Evolutionary conservation across 2,329 filamentous ascomycete genomes (phyloP).

Genomic region (Neofusicoccum parvum): DNA sequence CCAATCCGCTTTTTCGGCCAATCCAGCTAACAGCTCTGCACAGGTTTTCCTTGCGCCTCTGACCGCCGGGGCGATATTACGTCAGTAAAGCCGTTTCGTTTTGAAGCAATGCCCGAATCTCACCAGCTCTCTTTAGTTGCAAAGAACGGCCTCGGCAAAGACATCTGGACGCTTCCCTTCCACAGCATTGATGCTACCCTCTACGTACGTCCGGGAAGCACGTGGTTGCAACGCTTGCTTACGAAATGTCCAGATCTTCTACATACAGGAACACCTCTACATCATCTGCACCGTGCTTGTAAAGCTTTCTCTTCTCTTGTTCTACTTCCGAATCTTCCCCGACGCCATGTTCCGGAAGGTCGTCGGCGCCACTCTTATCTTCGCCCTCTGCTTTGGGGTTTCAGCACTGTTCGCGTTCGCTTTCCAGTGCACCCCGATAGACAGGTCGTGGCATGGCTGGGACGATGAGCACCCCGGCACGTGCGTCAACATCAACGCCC

Average conservation of each 20-base stretch:
- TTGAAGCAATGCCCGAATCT: neutral
- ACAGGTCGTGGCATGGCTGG: neutral
- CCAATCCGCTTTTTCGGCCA: neutral
- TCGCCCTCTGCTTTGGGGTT: neutral
- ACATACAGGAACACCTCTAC: conserved; percentile 11
- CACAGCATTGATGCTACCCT: neutral
- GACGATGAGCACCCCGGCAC: neutral
- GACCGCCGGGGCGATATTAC: neutral
- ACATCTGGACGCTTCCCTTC: neutral
- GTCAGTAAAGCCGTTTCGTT: neutral
- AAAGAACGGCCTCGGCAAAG: neutral
- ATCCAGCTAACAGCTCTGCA: neutral
- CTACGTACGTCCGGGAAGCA: neutral
- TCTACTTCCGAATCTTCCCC: conserved; percentile 11
- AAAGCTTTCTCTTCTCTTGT: neutral
- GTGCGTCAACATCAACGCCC: neutral
- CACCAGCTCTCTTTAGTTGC: neutral
- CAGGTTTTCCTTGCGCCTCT: neutral
- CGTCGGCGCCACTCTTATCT: neutral
- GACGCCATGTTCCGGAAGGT: neutral
- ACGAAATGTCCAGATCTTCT: neutral
- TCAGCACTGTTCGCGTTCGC: neutral
- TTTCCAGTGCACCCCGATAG: conserved; percentile 3
- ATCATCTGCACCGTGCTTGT: neutral
- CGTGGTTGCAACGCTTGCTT: neutral